A percentile compares a stretch with the other conserved stretches of the same genome.
Evolutionary conservation across 148 eudicot species (phyloP).

Genomic region (Vaccinium darrowii): DNA sequence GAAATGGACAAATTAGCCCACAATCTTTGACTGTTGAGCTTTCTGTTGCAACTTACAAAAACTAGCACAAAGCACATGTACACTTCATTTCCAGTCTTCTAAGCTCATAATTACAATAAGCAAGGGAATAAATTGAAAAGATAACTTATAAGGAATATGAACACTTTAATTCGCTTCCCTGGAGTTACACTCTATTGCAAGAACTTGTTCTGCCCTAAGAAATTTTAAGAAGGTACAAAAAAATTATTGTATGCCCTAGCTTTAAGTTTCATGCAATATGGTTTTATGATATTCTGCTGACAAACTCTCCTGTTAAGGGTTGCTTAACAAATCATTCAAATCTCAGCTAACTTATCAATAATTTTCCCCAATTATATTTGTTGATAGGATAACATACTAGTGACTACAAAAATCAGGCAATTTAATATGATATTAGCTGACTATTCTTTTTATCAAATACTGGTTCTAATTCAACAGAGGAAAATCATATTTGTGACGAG

Average conservation of each 20-base stretch:
- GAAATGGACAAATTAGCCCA: not conserved
- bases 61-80: not conserved
- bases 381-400: not conserved
- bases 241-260: not conserved
- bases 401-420: not conserved
- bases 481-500: not conserved
- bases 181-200: not conserved
- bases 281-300: not conserved
- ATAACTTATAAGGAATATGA: not conserved
- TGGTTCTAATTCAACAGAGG: not conserved
- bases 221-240: not conserved
- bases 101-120: not conserved
- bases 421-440: not conserved
- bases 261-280: not conserved
- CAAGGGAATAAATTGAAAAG: not conserved
- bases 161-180: not conserved
- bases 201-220: not conserved
- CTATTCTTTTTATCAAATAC: not conserved
- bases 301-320: no score
- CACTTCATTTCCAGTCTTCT: not conserved
- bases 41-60: not conserved
- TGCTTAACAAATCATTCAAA: not conserved
- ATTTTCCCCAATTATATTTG: not conserved
- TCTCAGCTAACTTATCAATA: not conserved
- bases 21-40: not conserved